Percentiles rank a stretch among this genome's conserved stretches.
phyloP scores from a whole-genome alignment of 129 eudicot species.

The Pseudognaphalium luteoalbum region DNA sequence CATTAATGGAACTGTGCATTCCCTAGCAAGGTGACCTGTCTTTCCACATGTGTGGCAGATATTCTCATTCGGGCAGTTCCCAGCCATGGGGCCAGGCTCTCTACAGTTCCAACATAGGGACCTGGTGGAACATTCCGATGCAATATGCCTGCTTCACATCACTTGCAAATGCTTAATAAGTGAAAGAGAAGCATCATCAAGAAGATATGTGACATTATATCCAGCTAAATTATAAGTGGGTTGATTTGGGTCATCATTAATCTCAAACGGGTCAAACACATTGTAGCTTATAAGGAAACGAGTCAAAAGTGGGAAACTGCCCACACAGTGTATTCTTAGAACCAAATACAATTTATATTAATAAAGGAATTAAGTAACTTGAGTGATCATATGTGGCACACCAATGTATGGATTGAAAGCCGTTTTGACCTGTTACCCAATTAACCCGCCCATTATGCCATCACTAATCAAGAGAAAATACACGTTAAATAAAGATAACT shows the following conservation, averaged over 20 bases:
- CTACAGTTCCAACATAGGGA: constrained; percentile 97
- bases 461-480: background rate
- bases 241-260: background rate
- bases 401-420: background rate
- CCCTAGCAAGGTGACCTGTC: constrained; percentile 86
- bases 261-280: background rate
- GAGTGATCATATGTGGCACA: background rate
- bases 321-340: background rate
- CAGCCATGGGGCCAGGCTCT: constrained; percentile 98
- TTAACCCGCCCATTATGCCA: background rate
- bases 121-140: constrained; percentile 79
- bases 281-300: background rate
- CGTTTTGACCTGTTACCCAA: background rate
- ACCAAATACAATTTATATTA: background rate
- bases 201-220: too few species aligned
- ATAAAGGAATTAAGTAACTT: background rate
- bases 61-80: constrained; percentile 85
- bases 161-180: background rate
- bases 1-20: constrained; percentile 65
- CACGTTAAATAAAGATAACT: background rate
- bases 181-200: too few species aligned
- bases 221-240: background rate
- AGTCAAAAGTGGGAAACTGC: background rate
- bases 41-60: constrained; percentile 97
- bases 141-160: constrained; percentile 65